Percentiles rank a stretch among this genome's conserved stretches.
Evolutionary conservation across 208 protist species (phyloP).

Genomic region (Lotmaria passim): DNA sequence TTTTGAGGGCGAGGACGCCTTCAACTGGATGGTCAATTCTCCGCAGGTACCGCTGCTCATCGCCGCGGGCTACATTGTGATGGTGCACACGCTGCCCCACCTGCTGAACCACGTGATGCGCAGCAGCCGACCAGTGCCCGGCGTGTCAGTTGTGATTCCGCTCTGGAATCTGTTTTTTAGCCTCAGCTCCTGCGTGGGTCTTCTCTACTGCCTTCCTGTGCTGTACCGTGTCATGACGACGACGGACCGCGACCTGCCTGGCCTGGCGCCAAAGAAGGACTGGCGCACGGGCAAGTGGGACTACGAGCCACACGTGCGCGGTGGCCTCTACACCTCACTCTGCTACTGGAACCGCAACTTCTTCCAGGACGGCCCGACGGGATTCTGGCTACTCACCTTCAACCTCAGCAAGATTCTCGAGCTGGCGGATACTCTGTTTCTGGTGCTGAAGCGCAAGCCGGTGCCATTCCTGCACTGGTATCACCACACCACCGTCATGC

Average conservation of each 20-base stretch:
- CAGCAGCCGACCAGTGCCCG: slow-evolving; percentile 8
- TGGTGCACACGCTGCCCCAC: slow-evolving; percentile 48
- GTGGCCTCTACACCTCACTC: slow-evolving; percentile 57
- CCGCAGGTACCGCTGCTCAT: slow-evolving; percentile 40
- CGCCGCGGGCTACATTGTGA: slow-evolving; percentile 35
- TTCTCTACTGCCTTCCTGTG: slow-evolving; percentile 55
- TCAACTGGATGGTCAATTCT: slow-evolving; percentile 37
- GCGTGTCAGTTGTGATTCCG: slow-evolving; percentile 38
- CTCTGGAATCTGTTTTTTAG: slow-evolving; percentile 83
- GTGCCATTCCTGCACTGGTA: slow-evolving; percentile 91
- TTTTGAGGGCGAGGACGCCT: slow-evolving; percentile 36
- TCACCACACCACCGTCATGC: slow-evolving; percentile 92
- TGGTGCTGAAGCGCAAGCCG: slow-evolving; percentile 80
- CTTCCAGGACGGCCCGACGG: slow-evolving; percentile 52
- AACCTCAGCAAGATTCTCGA: slow-evolving; percentile 84
- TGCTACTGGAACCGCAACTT: slow-evolving; percentile 60
- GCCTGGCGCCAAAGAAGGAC: slow-evolving; percentile 35
- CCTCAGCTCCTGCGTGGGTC: slow-evolving; percentile 61
- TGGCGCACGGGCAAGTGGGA: slow-evolving; percentile 32
- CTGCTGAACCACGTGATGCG: slow-evolving; percentile 7
- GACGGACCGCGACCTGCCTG: slow-evolving; percentile 31
- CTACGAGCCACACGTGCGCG: slow-evolving; percentile 35
- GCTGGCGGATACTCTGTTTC: slow-evolving; percentile 83
- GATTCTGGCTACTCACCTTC: slow-evolving; percentile 77
- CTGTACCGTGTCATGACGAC: slow-evolving; percentile 38